Base-by-base conservation (phyloP, 2,329 filamentous ascomycete species). In the Plenodomus lindquistii region DNA sequence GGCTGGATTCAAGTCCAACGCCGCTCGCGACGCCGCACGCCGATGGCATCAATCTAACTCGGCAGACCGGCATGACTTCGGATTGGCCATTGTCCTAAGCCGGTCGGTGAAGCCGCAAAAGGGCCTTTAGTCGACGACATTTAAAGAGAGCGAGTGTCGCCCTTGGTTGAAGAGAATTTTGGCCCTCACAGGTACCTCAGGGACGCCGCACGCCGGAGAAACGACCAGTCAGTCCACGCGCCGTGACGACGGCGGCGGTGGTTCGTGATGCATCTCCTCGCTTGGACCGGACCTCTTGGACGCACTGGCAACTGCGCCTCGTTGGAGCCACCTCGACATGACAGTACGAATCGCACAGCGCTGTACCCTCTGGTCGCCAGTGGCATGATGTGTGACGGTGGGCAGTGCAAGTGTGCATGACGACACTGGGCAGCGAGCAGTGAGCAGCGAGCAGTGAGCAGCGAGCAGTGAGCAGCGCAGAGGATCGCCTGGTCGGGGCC, bases 91-190 rank as follows among this genome's bases (percentile, higher is more conserved):
- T 37, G 42, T 40, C 46, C 47, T 44, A 42, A 48, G 53, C 49
- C 54, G 47, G 46, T 43, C 43, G 55, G 50, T 50, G 57, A 55
- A 58, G 57, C 65, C 62, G 66, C 49, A 69, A 60, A 70, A 66
- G 66, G 67, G 61, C 67, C 69, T 69, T 70, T 65, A 57, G 31
- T 19, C 40, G 42, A 46, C 44, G 51, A 53, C 50, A 65, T 67
- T 66, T 69, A 69, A 65, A 54, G 56, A 48, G 50, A 38, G 37
- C 51, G 17, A 50, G 48, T 42, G 57, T 57, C 55, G 55, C 60
- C 52, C 51, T 44, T 44, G 37, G 27, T 37, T 40, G 40, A 35
- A 24, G 21, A 38, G 21, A 40, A 17, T 35, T 37, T 40, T 47
- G 29, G 46, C 15, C 18, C 21, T 40, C 21, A 8, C 27, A 31